A percentile compares a stretch with the other conserved stretches of the same genome.
These are phyloP conservation scores for Herpetospermum pedunculosum DNA, from an alignment of 306 rosid genomes.

Conservation along the genomic window DNA sequence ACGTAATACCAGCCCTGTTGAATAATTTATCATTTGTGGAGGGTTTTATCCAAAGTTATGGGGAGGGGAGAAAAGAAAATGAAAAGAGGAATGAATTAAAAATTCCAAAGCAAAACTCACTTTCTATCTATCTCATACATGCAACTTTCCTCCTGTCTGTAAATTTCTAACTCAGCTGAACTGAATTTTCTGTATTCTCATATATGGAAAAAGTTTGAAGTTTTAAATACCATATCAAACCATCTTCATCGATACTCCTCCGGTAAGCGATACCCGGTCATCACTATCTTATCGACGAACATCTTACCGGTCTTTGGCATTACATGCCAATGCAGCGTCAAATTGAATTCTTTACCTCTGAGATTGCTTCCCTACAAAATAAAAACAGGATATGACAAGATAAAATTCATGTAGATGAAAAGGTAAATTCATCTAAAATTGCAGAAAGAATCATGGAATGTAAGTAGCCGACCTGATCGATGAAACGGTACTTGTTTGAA, in stretches of 20 bases:
- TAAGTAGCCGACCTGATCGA: conserved; percentile 33
- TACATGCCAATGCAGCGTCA: conserved; percentile 72
- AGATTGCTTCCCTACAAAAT: conserved; percentile 52
- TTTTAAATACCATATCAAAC: background rate
- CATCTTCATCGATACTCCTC: conserved; percentile 35
- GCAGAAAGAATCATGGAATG: background rate
- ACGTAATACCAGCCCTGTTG: background rate
- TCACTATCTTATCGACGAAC: conserved; percentile 47
- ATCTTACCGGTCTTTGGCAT: conserved; percentile 80
- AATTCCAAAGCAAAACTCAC: conserved; percentile 2
- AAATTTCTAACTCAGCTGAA: conserved; percentile 3
- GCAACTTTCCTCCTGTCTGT: background rate
- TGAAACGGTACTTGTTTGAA: conserved; percentile 55
- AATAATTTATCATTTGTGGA: too few species aligned
- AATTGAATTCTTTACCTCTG: conserved; percentile 53
- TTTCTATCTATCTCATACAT: background rate
- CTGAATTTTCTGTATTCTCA: background rate
- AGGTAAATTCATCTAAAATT: background rate
- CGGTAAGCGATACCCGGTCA: conserved; percentile 47
- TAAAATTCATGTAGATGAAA: background rate
- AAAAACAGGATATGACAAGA: background rate
- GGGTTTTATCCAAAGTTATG: background rate
- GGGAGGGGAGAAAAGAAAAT: background rate
- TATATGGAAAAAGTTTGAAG: background rate
- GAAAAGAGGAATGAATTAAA: background rate